Evolutionary conservation across 176 grass and related monocot genomes (phyloP).

Genomic region (Avena insularis): DNA sequence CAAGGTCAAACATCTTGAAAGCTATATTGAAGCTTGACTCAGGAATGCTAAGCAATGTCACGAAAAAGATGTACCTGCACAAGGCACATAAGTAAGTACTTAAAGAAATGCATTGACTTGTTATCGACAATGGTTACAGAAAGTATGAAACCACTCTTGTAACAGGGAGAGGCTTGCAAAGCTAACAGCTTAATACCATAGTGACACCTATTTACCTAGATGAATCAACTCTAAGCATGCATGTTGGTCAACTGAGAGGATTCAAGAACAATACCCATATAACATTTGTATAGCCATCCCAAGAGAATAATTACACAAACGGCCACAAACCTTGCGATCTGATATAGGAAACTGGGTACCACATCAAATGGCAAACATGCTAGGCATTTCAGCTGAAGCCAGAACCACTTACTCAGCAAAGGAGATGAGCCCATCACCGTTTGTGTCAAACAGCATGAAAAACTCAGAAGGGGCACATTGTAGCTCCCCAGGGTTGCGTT

Average conservation of each 20-base stretch:
- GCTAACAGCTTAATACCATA: constrained; percentile 21
- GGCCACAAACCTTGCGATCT: not conserved
- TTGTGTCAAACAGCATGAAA: constrained; percentile 95
- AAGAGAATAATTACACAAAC: not conserved
- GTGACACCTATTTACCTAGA: not conserved
- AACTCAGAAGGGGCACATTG: constrained; percentile 77
- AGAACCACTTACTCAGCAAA: constrained; percentile 86
- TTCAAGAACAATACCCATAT: not conserved
- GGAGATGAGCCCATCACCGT: constrained; percentile 92
- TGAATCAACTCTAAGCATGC: not conserved
- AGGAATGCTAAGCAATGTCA: constrained; percentile 96
- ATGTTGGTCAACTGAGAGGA: not conserved
- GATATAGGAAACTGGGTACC: not conserved
- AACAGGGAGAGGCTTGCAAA: not conserved
- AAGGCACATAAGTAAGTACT: constrained; percentile 35
- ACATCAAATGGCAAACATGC: not conserved
- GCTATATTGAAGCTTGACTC: constrained; percentile 92
- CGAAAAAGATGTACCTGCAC: constrained; percentile 94
- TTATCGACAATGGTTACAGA: not conserved
- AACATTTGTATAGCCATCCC: not conserved
- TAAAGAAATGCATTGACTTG: constrained; percentile 19
- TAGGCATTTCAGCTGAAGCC: not conserved
- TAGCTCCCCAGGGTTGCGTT: constrained; percentile 74
- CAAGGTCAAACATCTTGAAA: constrained; percentile 99
- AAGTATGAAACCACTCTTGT: not conserved